phyloP scores from a whole-genome alignment of 352 stramenopile genomes.

The Phytopythium boreale region DNA sequence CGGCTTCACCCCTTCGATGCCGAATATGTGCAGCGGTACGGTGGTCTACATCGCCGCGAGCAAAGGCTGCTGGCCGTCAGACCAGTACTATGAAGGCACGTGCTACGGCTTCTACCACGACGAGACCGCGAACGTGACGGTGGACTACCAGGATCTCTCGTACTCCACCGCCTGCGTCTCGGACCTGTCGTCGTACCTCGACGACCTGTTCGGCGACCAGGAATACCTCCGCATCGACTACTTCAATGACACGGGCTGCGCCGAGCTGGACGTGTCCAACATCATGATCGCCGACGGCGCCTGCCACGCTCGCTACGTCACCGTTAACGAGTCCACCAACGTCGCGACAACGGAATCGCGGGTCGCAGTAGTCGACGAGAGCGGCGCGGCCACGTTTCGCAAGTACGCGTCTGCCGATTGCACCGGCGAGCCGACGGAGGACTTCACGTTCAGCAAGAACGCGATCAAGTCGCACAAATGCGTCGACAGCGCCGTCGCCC shows the following conservation, averaged over 20 bases:
- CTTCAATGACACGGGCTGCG: constrained; percentile 2
- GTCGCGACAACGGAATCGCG: neutral
- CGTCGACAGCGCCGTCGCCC: neutral
- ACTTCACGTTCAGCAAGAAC: neutral
- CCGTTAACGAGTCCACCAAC: neutral
- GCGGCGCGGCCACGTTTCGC: neutral
- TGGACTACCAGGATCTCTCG: neutral
- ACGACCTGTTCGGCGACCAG: neutral
- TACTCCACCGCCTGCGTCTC: constrained; percentile 1
- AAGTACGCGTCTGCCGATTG: neutral
- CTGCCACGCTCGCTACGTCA: neutral
- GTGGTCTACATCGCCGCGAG: neutral
- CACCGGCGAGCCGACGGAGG: neutral
- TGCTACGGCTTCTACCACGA: neutral
- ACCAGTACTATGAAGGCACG: neutral
- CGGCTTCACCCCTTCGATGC: neutral
- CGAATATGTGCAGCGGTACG: neutral
- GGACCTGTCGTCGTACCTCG: constrained; percentile 1
- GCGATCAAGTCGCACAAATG: neutral
- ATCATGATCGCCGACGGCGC: neutral
- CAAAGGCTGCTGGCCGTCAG: constrained; percentile 2
- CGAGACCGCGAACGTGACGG: neutral
- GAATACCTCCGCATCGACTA: constrained; percentile 4
- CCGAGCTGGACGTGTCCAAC: neutral
- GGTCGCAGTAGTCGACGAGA: neutral